Conservation (phyloP, 2,329 filamentous ascomycete genomes). For the Neofusicoccum cordaticola region DNA sequence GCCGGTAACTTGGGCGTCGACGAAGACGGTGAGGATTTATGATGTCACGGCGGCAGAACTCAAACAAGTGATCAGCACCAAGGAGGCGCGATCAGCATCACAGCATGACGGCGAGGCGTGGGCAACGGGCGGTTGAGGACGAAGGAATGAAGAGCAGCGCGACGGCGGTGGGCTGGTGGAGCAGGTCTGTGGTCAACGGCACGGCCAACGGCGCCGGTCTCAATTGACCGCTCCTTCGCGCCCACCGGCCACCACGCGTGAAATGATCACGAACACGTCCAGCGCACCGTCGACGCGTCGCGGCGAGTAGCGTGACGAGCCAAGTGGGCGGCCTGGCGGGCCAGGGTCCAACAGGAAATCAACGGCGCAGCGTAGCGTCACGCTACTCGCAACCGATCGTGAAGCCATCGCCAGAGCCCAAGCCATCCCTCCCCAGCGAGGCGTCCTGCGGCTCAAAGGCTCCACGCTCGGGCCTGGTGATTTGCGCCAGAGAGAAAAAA, state of each 20-base stretch:
- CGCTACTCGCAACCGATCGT: background rate
- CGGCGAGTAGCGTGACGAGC: background rate
- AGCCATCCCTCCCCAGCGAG: background rate
- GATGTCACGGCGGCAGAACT: conserved; percentile 1
- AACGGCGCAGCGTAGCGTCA: background rate
- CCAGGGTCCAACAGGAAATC: conserved; percentile 4
- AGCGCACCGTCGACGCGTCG: background rate
- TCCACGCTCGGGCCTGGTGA: background rate
- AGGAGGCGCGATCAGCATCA: background rate
- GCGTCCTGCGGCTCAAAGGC: background rate
- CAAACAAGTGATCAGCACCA: conserved; percentile 2
- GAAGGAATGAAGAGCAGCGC: background rate
- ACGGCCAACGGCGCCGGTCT: background rate
- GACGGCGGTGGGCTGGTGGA: background rate
- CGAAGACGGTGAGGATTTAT: conserved; percentile 33
- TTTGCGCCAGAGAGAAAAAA: background rate
- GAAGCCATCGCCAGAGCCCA: background rate
- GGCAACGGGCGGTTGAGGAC: background rate
- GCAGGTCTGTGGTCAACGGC: background rate
- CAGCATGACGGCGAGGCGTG: background rate
- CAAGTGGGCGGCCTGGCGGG: conserved; percentile 3
- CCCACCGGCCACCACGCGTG: background rate
- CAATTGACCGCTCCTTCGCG: conserved; percentile 9
- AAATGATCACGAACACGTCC: conserved; percentile 3
- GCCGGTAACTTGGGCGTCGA: conserved; percentile 32